phyloP scores from a whole-genome alignment of 2,329 filamentous ascomycete species.

The Arthrobotrys entomopaga region DNA sequence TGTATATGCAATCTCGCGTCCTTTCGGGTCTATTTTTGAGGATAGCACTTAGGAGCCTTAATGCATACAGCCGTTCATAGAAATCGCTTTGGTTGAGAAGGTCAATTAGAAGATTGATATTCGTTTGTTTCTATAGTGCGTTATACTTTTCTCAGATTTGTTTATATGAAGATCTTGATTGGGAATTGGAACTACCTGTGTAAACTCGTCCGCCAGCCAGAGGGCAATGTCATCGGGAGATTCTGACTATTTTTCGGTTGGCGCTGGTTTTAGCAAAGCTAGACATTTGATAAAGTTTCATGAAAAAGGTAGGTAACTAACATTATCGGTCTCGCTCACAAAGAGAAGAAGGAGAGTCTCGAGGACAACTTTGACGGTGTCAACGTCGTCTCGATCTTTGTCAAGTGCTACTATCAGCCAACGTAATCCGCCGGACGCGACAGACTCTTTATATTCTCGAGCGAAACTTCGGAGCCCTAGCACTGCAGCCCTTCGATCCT shows the following conservation, averaged over 20 bases:
- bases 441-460: slow-evolving; percentile 94
- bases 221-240: slow-evolving; percentile 94
- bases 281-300: too few relatives aligned
- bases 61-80: slow-evolving; percentile 87
- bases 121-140: slow-evolving; percentile 76
- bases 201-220: slow-evolving; percentile 98
- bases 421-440: slow-evolving; percentile 89
- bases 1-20: slow-evolving; percentile 93
- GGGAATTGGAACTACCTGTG: slow-evolving; percentile 70
- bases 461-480: slow-evolving; percentile 93
- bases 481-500: slow-evolving; percentile 93
- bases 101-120: slow-evolving; percentile 88
- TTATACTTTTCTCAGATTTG: background rate
- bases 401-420: slow-evolving; percentile 85
- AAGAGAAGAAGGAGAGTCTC: slow-evolving; percentile 97
- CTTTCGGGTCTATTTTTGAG: slow-evolving; percentile 85
- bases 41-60: slow-evolving; percentile 89
- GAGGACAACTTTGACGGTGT: slow-evolving; percentile 92
- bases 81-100: slow-evolving; percentile 89
- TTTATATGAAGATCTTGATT: background rate
- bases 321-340: slow-evolving; percentile 72
- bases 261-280: too few relatives aligned
- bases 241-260: slow-evolving; percentile 71
- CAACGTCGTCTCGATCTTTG: slow-evolving; percentile 91
- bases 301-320: slow-evolving; percentile 60